These are phyloP conservation scores for Pestalotiopsis sp. DNA, from an alignment of 2,329 filamentous ascomycete species.

Conservation along the genomic window DNA sequence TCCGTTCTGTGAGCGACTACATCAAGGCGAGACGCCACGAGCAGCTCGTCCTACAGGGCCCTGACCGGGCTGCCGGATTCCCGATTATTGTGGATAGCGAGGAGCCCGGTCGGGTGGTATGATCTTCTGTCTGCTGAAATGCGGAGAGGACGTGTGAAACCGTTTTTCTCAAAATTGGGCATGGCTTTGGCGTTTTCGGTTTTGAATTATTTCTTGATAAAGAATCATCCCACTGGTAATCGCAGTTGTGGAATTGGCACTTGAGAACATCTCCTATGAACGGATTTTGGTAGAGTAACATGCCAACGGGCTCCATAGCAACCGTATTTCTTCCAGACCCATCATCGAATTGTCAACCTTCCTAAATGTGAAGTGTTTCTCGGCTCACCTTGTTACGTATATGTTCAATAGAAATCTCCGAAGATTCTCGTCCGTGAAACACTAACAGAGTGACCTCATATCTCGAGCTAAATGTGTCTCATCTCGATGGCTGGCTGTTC, in stretches of 20 bases:
- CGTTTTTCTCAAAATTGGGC: conserved; percentile 3
- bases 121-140: conserved; percentile 22
- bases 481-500: neutral
- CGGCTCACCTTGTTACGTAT: too few relatives aligned
- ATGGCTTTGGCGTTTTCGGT: conserved; percentile 14
- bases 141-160: neutral
- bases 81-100: conserved; percentile 89
- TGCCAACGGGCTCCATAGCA: neutral
- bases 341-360: too few relatives aligned
- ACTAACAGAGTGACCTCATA: neutral
- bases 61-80: conserved; percentile 82
- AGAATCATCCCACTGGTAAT: neutral
- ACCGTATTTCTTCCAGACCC: neutral
- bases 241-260: neutral
- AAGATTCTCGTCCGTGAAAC: neutral
- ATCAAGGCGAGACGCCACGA: conserved; percentile 87
- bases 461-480: neutral
- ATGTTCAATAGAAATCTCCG: neutral
- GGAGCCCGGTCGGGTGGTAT: conserved; percentile 76
- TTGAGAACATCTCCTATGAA: neutral
- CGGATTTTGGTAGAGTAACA: conserved; percentile 4
- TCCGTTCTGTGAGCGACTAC: conserved; percentile 91
- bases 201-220: neutral
- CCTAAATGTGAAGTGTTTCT: too few relatives aligned
- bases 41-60: conserved; percentile 89